These are phyloP conservation scores for Colletotrichum eremochloae DNA, from an alignment of 2,329 filamentous ascomycete species.

Conservation along the genomic window DNA sequence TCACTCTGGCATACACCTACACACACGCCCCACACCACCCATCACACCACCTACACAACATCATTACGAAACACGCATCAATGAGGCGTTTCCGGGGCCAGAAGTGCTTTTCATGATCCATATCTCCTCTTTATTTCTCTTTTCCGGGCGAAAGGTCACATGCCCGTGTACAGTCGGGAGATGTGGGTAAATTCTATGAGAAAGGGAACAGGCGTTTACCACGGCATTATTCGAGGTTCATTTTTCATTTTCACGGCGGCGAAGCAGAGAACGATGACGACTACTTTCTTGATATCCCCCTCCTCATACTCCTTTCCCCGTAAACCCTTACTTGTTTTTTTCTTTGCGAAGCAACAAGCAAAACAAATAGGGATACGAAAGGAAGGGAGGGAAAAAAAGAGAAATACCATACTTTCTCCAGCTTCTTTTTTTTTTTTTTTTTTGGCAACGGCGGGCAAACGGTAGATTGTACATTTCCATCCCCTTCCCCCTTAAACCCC, in stretches of 20 bases:
- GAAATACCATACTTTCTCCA: conserved; percentile 17
- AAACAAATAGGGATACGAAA: background rate
- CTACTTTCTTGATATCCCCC: conserved; percentile 39
- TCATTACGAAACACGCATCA: conserved; percentile 38
- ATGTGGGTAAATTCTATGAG: conserved; percentile 16
- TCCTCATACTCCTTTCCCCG: background rate
- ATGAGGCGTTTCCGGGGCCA: conserved; percentile 38
- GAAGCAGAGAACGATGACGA: conserved; percentile 42
- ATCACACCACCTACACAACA: conserved; percentile 20
- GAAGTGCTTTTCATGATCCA: conserved; percentile 26
- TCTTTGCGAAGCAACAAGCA: conserved; percentile 13
- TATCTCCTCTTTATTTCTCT: conserved; percentile 19
- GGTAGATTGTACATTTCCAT: conserved; percentile 40
- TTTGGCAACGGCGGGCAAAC: conserved; percentile 16
- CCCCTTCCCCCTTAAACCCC: background rate
- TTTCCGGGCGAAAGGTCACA: conserved; percentile 2
- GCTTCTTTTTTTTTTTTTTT: background rate
- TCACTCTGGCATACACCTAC: background rate
- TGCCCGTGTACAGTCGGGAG: conserved; percentile 24
- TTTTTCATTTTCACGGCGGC: conserved; percentile 26
- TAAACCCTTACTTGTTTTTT: background rate
- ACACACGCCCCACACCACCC: conserved; percentile 10
- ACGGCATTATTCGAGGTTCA: conserved; percentile 15
- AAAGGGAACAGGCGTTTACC: conserved; percentile 17
- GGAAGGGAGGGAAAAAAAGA: background rate